Percentiles rank a stretch among this genome's conserved stretches.
phyloP scores from a whole-genome alignment of 129 eudicot species.

The Glebionis coronaria region DNA sequence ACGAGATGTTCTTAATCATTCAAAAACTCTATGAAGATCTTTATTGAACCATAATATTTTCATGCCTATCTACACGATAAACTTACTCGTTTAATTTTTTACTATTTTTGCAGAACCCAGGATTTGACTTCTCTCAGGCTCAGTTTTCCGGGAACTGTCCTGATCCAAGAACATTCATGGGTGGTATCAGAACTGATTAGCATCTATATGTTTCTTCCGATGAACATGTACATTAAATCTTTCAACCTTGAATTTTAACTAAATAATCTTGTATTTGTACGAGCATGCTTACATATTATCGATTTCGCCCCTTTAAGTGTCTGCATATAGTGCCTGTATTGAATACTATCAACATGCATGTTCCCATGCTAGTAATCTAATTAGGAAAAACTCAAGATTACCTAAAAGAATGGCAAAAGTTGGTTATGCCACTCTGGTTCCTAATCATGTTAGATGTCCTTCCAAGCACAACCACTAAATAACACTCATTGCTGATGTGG shows the following conservation, averaged over 20 bases:
- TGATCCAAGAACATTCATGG: slow-evolving; percentile 96
- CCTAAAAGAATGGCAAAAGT: slow-evolving; percentile 24
- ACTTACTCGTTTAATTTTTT: slow-evolving; percentile 5
- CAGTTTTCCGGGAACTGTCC: slow-evolving; percentile 89
- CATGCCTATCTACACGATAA: not conserved
- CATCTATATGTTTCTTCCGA: slow-evolving; percentile 9
- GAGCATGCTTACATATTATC: slow-evolving; percentile 15
- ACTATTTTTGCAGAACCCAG: slow-evolving; percentile 74
- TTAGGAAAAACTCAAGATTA: slow-evolving; percentile 19
- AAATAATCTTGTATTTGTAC: slow-evolving; percentile 23
- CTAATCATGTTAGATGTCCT: slow-evolving; percentile 33
- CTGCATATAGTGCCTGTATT: slow-evolving; percentile 9
- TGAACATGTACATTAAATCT: slow-evolving; percentile 28
- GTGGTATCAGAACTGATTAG: slow-evolving; percentile 69
- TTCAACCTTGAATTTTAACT: slow-evolving; percentile 14
- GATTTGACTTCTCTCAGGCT: slow-evolving; percentile 93
- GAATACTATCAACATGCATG: slow-evolving; percentile 25
- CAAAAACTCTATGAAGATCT: not conserved
- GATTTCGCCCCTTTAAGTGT: slow-evolving; percentile 13
- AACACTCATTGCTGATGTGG: not conserved
- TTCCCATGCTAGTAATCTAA: slow-evolving; percentile 21
- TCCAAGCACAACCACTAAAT: slow-evolving; percentile 9
- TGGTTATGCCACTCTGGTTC: slow-evolving; percentile 35
- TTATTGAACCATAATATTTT: not conserved
- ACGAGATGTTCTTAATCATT: not conserved